phyloP scores from a whole-genome alignment of 129 eudicot genomes.

The Artemisia argyi region DNA sequence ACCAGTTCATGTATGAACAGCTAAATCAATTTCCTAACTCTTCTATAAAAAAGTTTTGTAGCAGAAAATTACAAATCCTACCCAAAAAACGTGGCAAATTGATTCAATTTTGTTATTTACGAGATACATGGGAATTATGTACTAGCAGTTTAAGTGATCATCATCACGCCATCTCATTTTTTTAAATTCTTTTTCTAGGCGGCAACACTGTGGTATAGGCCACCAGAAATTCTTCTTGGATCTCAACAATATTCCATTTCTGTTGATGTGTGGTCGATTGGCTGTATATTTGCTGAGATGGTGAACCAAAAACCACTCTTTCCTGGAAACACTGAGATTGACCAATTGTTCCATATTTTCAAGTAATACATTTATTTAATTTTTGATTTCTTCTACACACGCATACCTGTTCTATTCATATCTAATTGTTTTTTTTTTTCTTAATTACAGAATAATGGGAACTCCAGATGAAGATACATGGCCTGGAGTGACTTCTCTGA shows the following conservation, averaged over 20 bases:
- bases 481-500: constrained; percentile 92
- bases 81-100: too few relatives aligned
- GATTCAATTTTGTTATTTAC: too few relatives aligned
- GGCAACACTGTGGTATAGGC: constrained; percentile 89
- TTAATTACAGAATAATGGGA: constrained; percentile 65
- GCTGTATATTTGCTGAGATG: constrained; percentile 99
- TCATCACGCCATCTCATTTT: too few relatives aligned
- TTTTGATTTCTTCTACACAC: neutral
- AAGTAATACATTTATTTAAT: constrained; percentile 38
- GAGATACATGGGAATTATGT: too few relatives aligned
- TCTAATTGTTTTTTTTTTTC: neutral
- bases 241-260: constrained; percentile 82
- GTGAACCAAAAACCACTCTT: constrained; percentile 74
- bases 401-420: neutral
- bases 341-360: constrained; percentile 77
- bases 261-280: constrained; percentile 95
- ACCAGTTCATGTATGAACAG: too few relatives aligned
- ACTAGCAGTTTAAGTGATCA: too few relatives aligned
- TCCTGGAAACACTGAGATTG: constrained; percentile 88
- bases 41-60: too few relatives aligned
- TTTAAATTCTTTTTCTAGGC: constrained; percentile 41
- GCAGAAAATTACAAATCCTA: too few relatives aligned
- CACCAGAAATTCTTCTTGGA: constrained; percentile 95
- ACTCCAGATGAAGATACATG: constrained; percentile 89
- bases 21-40: too few relatives aligned